These are phyloP conservation scores for Corynascus novoguineensis DNA, from an alignment of 495 filamentous ascomycete species.

Conservation along the genomic window DNA sequence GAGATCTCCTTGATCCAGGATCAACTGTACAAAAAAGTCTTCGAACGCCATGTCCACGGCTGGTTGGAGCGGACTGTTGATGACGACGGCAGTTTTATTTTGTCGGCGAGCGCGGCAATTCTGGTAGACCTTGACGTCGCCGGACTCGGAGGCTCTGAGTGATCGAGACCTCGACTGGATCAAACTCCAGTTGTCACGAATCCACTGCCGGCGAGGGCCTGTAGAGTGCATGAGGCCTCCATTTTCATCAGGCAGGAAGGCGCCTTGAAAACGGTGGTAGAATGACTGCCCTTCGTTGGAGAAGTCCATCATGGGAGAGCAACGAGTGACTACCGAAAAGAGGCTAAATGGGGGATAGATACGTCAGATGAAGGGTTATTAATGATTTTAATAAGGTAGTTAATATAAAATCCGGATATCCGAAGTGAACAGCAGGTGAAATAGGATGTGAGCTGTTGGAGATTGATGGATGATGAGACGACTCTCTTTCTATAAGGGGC, in stretches of 20 bases:
- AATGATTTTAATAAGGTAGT: too few relatives aligned
- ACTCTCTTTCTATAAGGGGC: too few relatives aligned
- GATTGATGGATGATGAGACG: not conserved
- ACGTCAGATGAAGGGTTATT: too few relatives aligned
- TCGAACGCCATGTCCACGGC: conserved; percentile 4
- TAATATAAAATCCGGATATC: too few relatives aligned
- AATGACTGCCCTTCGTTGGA: conserved; percentile 17
- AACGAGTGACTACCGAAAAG: not conserved
- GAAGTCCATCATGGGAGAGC: too few relatives aligned
- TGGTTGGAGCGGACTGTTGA: not conserved
- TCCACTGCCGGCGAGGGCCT: conserved; percentile 8
- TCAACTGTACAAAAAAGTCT: conserved; percentile 11
- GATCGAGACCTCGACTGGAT: not conserved
- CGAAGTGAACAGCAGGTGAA: too few relatives aligned
- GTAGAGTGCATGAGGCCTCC: conserved; percentile 5
- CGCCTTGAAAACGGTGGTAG: conserved; percentile 13
- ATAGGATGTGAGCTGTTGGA: too few relatives aligned
- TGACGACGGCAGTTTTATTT: conserved; percentile 2
- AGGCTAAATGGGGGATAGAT: not conserved
- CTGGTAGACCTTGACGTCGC: conserved; percentile 10
- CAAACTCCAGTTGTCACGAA: conserved; percentile 8
- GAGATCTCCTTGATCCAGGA: conserved; percentile 16
- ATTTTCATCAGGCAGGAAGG: not conserved
- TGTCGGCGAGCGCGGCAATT: not conserved
- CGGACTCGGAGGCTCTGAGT: not conserved